Conservation (phyloP, 768 basidiomycete species). For the Candolleomyces aberdarensis region DNA sequence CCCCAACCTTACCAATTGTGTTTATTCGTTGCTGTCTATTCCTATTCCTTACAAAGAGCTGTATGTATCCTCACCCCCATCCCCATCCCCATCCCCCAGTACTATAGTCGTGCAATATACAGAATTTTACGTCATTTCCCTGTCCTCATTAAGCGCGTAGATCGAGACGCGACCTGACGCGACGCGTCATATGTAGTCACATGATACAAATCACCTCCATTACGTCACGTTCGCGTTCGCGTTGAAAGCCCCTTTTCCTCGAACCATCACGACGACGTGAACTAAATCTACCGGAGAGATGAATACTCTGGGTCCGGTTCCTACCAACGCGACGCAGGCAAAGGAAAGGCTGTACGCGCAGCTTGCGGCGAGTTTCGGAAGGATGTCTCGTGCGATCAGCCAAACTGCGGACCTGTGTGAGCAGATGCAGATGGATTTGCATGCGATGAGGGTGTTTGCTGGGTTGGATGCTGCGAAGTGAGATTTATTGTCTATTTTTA, state of each 20-base stretch:
- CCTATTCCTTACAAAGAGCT: background rate
- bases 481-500: constrained; percentile 20
- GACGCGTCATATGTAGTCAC: background rate
- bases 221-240: background rate
- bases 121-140: too few species aligned
- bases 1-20: background rate
- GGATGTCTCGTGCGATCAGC: constrained; percentile 64
- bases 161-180: background rate
- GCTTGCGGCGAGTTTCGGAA: constrained; percentile 62
- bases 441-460: constrained; percentile 76
- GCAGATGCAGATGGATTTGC: constrained; percentile 69
- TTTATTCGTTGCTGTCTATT: background rate
- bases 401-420: constrained; percentile 79
- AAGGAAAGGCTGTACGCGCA: constrained; percentile 83
- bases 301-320: constrained; percentile 22
- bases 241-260: background rate
- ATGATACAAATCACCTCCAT: background rate
- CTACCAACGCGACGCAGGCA: constrained; percentile 66
- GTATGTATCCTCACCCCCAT: background rate
- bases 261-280: background rate
- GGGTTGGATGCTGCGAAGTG: constrained; percentile 82
- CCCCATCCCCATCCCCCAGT: too few species aligned
- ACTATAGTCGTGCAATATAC: too few species aligned
- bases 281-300: constrained; percentile 8
- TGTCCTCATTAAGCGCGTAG: background rate